These are phyloP conservation scores for Monilinia aucupariae DNA, from an alignment of 2,329 filamentous ascomycete genomes.

Conservation along the genomic window DNA sequence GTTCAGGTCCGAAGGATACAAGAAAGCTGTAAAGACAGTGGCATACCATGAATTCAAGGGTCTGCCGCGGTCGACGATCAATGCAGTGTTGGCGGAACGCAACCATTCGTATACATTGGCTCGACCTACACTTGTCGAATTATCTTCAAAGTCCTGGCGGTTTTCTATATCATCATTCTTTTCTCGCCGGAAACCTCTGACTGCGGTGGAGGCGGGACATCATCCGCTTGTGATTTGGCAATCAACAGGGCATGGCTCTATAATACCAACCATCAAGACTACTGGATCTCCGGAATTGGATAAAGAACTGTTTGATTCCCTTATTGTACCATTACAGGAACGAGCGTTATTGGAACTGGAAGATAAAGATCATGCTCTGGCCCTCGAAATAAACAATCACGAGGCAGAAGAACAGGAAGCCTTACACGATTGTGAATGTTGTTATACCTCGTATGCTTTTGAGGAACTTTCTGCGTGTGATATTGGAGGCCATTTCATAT, in stretches of 20 bases:
- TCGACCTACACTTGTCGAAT: conserved; percentile 60
- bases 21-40: conserved; percentile 60
- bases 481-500: conserved; percentile 64
- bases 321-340: conserved; percentile 50
- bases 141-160: conserved; percentile 72
- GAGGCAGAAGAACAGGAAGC: conserved; percentile 54
- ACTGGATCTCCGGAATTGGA: conserved; percentile 63
- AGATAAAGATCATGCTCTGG: conserved; percentile 48
- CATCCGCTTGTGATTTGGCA: conserved; percentile 61
- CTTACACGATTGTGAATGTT: conserved; percentile 70
- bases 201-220: conserved; percentile 49
- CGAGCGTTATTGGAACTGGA: conserved; percentile 43
- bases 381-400: conserved; percentile 49
- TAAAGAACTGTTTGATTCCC: conserved; percentile 53
- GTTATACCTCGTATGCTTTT: conserved; percentile 65
- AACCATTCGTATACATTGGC: conserved; percentile 75
- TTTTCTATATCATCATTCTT: conserved; percentile 69
- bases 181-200: conserved; percentile 54
- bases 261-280: conserved; percentile 55
- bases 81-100: conserved; percentile 71
- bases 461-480: conserved; percentile 68
- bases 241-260: conserved; percentile 49
- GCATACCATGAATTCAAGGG: conserved; percentile 72
- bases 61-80: conserved; percentile 66
- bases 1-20: conserved; percentile 64